Evolutionary conservation across 257 asterid species (phyloP), one percentile per base, ranked within the genome.

Genomic region (Thymus mandschuricus): DNA sequence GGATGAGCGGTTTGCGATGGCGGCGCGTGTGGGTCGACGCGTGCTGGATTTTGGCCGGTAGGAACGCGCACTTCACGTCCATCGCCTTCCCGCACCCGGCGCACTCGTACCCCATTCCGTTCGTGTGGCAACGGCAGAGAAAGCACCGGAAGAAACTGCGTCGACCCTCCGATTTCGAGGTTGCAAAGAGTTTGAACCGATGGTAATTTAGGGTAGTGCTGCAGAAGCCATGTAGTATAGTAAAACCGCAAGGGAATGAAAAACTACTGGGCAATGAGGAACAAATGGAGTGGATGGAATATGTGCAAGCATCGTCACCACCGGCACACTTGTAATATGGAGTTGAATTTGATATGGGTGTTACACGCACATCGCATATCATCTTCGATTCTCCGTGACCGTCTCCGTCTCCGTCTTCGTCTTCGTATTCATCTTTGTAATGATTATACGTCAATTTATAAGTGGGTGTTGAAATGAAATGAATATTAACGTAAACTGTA

Each of bases 101-200:
- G 10, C 75, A 59, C 35, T 6, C 8, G 30, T 70, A 70, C 21
- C 28, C 38, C 13, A 31, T 33, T 15, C 75, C 75, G 2, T 21
- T 59, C 9, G 68, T 44, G 8, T 0, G 0, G 2, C 0, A 0
- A 0, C n/a, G n/a, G n/a, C n/a, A n/a, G n/a, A n/a, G n/a, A n/a
- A n/a, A n/a, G n/a, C n/a, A n/a, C n/a, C n/a, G n/a, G n/a, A n/a
- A n/a, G n/a, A n/a, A n/a, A n/a, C n/a, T n/a, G n/a, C n/a, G n/a
- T n/a, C n/a, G n/a, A n/a, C n/a, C n/a, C n/a, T n/a, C n/a, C n/a
- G n/a, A n/a, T n/a, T n/a, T n/a, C n/a, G n/a, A n/a, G n/a, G n/a
- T n/a, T n/a, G n/a, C n/a, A n/a, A n/a, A n/a, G n/a, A n/a, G n/a
- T n/a, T n/a, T n/a, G n/a, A n/a, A n/a, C n/a, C n/a, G n/a, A n/a